Percentiles rank a stretch among this genome's conserved stretches.
These are phyloP conservation scores for Panaeolus papilionaceus DNA, from an alignment of 768 basidiomycete species.

Conservation along the genomic window DNA sequence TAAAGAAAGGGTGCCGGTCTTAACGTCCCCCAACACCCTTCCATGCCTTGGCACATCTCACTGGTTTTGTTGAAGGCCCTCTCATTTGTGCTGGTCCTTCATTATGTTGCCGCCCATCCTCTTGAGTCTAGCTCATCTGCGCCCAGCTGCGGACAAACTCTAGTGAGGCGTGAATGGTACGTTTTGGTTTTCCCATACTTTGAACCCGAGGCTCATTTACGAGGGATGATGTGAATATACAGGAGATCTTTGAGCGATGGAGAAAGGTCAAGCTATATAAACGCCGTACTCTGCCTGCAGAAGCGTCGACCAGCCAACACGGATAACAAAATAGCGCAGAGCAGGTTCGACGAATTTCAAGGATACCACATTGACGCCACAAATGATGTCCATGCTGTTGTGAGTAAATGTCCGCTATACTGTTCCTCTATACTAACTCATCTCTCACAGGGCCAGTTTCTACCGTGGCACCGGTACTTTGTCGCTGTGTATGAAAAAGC, in stretches of 20 bases:
- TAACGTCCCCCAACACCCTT: too few relatives aligned
- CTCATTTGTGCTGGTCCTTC: background rate
- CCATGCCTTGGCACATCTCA: background rate
- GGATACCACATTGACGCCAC: slow-evolving; percentile 37
- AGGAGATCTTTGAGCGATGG: slow-evolving; percentile 31
- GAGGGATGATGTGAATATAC: background rate
- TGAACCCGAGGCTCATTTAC: too few relatives aligned
- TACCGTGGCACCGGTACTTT: slow-evolving; percentile 42
- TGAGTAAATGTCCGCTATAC: slow-evolving; percentile 18
- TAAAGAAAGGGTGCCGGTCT: too few relatives aligned
- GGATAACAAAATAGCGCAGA: slow-evolving; percentile 27
- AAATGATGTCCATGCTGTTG: slow-evolving; percentile 37
- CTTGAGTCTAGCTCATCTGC: background rate
- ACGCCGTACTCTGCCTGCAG: slow-evolving; percentile 32
- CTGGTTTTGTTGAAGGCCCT: background rate
- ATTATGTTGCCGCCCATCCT: background rate
- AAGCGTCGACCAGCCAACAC: slow-evolving; percentile 32
- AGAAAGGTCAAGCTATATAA: slow-evolving; percentile 34
- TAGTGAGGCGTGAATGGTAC: slow-evolving; percentile 3
- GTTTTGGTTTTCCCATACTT: background rate
- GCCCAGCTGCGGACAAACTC: background rate
- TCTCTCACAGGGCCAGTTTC: slow-evolving; percentile 37
- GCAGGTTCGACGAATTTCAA: slow-evolving; percentile 46
- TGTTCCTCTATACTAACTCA: background rate
- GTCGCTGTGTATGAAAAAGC: slow-evolving; percentile 35